Conservation (phyloP, 2,329 filamentous ascomycete species). For the Colletotrichum euphorbiae region DNA sequence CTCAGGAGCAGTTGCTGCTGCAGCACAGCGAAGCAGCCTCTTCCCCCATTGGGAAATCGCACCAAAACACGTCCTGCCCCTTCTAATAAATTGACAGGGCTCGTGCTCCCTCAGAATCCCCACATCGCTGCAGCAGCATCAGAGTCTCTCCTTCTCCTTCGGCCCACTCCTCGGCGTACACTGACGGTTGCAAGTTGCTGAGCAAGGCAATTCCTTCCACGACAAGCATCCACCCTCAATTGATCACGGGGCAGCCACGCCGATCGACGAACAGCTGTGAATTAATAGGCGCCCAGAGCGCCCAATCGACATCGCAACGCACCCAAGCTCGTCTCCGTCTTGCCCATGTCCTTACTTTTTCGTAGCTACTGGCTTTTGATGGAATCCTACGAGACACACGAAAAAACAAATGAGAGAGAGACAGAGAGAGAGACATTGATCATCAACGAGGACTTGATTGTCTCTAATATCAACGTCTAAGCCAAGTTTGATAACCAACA, state of each 20-base stretch:
- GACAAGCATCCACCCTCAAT: slow-evolving; percentile 14
- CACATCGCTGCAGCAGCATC: slow-evolving; percentile 27
- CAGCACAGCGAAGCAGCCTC: not conserved
- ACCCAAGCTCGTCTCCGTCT: not conserved
- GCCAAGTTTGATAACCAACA: not conserved
- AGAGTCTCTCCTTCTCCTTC: too few relatives aligned
- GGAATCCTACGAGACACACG: slow-evolving; percentile 5
- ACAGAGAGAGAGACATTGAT: slow-evolving; percentile 17
- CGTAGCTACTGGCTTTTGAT: slow-evolving; percentile 10
- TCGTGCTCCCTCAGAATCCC: slow-evolving; percentile 30
- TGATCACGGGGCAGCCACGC: slow-evolving; percentile 15
- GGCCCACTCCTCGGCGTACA: slow-evolving; percentile 25
- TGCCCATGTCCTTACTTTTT: slow-evolving; percentile 13
- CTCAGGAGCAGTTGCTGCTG: too few relatives aligned
- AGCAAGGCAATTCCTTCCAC: slow-evolving; percentile 1
- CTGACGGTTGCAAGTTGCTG: not conserved
- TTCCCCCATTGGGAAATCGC: slow-evolving; percentile 2
- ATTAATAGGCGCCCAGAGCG: slow-evolving; percentile 19
- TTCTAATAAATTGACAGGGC: slow-evolving; percentile 28
- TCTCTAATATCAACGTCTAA: too few relatives aligned
- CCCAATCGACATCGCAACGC: not conserved
- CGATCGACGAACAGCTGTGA: slow-evolving; percentile 19
- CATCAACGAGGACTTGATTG: not conserved
- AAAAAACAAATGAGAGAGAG: not conserved
- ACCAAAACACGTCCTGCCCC: slow-evolving; percentile 27